Evolutionary conservation across 1,284 basidiomycete genomes (phyloP).

Genomic region (Cronartium quercuum): DNA sequence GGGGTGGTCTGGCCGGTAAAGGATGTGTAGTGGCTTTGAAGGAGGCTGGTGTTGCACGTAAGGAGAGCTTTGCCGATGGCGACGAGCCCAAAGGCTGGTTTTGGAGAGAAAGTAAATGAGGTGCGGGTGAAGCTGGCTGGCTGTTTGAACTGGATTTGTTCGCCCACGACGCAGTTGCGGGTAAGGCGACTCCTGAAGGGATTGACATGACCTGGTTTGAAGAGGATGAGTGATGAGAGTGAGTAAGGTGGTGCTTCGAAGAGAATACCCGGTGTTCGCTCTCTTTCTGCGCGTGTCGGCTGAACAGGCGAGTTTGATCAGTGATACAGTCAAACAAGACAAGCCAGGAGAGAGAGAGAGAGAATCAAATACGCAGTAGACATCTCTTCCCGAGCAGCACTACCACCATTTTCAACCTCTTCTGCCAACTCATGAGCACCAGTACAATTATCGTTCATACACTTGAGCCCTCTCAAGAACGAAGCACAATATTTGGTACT

Average conservation of each 20-base stretch:
- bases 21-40: slow-evolving; percentile 11
- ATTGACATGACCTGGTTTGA: slow-evolving; percentile 14
- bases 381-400: slow-evolving; percentile 34
- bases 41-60: not conserved
- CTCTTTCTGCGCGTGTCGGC: slow-evolving; percentile 37
- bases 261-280: slow-evolving; percentile 20
- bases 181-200: slow-evolving; percentile 24
- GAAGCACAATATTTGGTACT: slow-evolving; percentile 98
- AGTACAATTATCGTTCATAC: slow-evolving; percentile 83
- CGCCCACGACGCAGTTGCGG: slow-evolving; percentile 36
- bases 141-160: slow-evolving; percentile 20
- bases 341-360: slow-evolving; percentile 3
- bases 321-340: not conserved
- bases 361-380: slow-evolving; percentile 24
- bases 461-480: slow-evolving; percentile 79
- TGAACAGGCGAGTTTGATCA: not conserved
- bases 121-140: slow-evolving; percentile 30
- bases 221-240: slow-evolving; percentile 12
- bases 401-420: slow-evolving; percentile 75
- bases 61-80: not conserved
- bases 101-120: slow-evolving; percentile 6
- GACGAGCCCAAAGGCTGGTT: not conserved
- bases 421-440: slow-evolving; percentile 97
- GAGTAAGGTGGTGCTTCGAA: slow-evolving; percentile 3
- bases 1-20: slow-evolving; percentile 21